Evolutionary conservation across 495 filamentous ascomycete species (phyloP).

Genomic region (Neurospora pannonica): DNA sequence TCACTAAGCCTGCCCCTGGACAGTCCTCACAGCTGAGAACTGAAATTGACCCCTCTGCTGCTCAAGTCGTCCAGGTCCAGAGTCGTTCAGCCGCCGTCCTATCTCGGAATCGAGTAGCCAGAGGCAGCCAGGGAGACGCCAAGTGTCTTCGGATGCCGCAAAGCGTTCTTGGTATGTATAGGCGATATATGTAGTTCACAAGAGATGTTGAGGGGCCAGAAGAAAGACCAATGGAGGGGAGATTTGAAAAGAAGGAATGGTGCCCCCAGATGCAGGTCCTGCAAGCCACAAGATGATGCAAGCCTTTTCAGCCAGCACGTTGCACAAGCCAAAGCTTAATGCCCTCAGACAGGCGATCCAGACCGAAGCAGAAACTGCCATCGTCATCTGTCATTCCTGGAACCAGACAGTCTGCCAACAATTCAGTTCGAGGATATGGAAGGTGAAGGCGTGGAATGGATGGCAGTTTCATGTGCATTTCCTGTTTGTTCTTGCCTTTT

Average conservation of each 20-base stretch:
- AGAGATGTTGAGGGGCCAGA: background rate
- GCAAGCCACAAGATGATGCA: background rate
- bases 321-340: background rate
- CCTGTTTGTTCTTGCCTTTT: background rate
- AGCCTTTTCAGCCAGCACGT: background rate
- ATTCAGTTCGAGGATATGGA: background rate
- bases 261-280: background rate
- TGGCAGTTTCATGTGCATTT: background rate
- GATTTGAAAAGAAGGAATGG: background rate
- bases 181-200: background rate
- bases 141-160: background rate
- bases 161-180: background rate
- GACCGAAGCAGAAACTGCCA: background rate
- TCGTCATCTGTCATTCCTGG: background rate
- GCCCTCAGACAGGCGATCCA: background rate
- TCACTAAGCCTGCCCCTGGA: background rate
- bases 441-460: background rate
- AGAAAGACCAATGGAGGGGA: background rate
- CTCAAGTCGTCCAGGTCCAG: background rate
- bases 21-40: background rate
- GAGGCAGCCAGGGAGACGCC: background rate
- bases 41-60: background rate
- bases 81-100: background rate
- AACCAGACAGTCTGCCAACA: background rate
- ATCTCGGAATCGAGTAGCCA: background rate